Evolutionary conservation across 129 eudicot species (phyloP).

Genomic region (Apium graveolens): DNA sequence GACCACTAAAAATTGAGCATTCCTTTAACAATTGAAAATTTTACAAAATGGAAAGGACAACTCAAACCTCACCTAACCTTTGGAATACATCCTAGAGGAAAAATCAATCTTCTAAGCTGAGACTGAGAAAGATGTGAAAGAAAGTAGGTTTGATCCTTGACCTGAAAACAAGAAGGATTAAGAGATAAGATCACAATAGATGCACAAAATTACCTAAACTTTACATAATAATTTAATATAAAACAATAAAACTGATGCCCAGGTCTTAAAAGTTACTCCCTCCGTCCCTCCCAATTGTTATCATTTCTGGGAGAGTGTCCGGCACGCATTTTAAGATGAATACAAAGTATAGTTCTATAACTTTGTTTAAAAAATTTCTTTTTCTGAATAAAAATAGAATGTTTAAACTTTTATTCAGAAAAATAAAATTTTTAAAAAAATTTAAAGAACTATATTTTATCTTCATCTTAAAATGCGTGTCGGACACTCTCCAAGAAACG

Average conservation of each 20-base stretch:
- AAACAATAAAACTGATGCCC: not conserved
- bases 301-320: too few species aligned
- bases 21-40: not conserved
- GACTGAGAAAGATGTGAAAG: conserved; percentile 88
- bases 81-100: conserved; percentile 85
- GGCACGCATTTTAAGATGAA: too few species aligned
- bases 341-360: too few species aligned
- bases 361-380: too few species aligned
- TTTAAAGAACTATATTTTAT: too few species aligned
- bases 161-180: conserved; percentile 30
- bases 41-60: not conserved
- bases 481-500: too few species aligned
- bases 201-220: not conserved
- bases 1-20: not conserved
- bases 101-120: conserved; percentile 76
- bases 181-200: not conserved
- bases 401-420: too few species aligned
- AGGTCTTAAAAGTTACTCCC: conserved; percentile 3
- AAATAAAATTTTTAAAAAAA: too few species aligned
- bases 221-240: not conserved
- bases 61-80: conserved; percentile 42
- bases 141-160: conserved; percentile 93
- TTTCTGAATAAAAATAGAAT: too few species aligned
- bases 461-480: too few species aligned
- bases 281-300: too few species aligned